Evolutionary conservation across 2,329 filamentous ascomycete species (phyloP).

Genomic region (Colletotrichum tanaceti): DNA sequence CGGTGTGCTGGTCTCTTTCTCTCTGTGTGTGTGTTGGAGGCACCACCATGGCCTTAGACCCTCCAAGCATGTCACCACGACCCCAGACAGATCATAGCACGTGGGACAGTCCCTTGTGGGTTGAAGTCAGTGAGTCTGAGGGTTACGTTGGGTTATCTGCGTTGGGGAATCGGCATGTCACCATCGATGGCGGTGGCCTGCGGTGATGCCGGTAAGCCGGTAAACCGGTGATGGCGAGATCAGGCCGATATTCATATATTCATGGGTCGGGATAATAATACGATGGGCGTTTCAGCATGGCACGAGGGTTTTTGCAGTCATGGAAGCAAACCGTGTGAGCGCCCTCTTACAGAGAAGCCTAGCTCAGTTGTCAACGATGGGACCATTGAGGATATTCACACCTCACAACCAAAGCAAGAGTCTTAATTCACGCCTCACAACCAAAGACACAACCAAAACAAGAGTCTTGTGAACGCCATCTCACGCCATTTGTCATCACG

Average conservation of each 20-base stretch:
- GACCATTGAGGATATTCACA: too few relatives aligned
- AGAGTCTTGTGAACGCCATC: too few relatives aligned
- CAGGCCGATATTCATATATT: too few relatives aligned
- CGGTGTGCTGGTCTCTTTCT: constrained; percentile 24
- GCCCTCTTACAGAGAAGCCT: too few relatives aligned
- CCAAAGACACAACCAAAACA: not conserved
- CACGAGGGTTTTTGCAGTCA: not conserved
- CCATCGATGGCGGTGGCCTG: not conserved
- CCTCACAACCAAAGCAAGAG: too few relatives aligned
- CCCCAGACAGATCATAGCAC: not conserved
- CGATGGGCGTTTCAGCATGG: not conserved
- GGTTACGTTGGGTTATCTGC: not conserved
- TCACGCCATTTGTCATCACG: not conserved
- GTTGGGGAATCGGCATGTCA: not conserved
- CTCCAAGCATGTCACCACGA: not conserved
- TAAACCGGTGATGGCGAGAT: not conserved
- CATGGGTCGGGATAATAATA: not conserved
- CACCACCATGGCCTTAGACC: too few relatives aligned
- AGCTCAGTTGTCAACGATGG: too few relatives aligned
- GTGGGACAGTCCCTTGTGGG: constrained; percentile 4
- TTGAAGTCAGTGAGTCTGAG: not conserved
- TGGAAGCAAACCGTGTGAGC: too few relatives aligned
- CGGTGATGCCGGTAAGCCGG: not conserved
- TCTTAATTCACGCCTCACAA: not conserved
- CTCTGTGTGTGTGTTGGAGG: not conserved